Evolutionary conservation across 768 basidiomycete species (phyloP).

Genomic region (Agaricus sinodeliciosus): DNA sequence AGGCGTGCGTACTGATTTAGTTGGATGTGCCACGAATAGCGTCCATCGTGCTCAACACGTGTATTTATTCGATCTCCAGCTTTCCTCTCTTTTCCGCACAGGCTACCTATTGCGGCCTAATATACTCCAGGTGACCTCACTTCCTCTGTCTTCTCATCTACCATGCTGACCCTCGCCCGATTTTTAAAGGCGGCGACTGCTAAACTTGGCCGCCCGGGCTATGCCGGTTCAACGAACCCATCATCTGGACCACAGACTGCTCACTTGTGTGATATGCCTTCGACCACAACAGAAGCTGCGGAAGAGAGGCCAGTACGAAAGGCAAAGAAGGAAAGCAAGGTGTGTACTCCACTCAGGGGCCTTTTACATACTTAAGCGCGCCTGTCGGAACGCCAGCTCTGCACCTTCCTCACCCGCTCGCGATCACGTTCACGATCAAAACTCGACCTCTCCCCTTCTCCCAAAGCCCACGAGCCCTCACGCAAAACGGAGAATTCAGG

Average conservation of each 20-base stretch:
- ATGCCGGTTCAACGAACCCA: slow-evolving; percentile 24
- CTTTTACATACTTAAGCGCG: not conserved
- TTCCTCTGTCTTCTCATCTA: slow-evolving; percentile 3
- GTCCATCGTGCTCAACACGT: slow-evolving; percentile 42
- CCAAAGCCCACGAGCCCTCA: slow-evolving; percentile 12
- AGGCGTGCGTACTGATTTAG: slow-evolving; percentile 23
- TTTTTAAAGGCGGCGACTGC: slow-evolving; percentile 12
- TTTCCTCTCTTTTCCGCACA: slow-evolving; percentile 35
- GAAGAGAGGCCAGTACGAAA: slow-evolving; percentile 36
- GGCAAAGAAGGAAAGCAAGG: slow-evolving; percentile 41
- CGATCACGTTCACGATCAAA: slow-evolving; percentile 57
- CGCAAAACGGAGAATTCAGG: slow-evolving; percentile 12
- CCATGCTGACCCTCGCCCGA: slow-evolving; percentile 12
- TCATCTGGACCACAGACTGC: slow-evolving; percentile 14
- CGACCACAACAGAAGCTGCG: slow-evolving; percentile 16
- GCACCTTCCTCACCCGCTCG: slow-evolving; percentile 50
- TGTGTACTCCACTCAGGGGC: slow-evolving; percentile 17
- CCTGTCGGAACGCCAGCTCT: slow-evolving; percentile 35
- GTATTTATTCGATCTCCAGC: slow-evolving; percentile 27
- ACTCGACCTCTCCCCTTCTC: slow-evolving; percentile 15
- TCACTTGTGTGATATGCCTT: slow-evolving; percentile 19
- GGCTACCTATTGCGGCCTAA: slow-evolving; percentile 26
- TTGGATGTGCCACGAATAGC: slow-evolving; percentile 11
- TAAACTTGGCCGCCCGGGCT: slow-evolving; percentile 22
- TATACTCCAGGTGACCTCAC: slow-evolving; percentile 20